Percentiles rank a stretch among this genome's conserved stretches.
Evolutionary conservation across 495 filamentous ascomycete genomes (phyloP).

Genomic region (Margaritispora aquatica): DNA sequence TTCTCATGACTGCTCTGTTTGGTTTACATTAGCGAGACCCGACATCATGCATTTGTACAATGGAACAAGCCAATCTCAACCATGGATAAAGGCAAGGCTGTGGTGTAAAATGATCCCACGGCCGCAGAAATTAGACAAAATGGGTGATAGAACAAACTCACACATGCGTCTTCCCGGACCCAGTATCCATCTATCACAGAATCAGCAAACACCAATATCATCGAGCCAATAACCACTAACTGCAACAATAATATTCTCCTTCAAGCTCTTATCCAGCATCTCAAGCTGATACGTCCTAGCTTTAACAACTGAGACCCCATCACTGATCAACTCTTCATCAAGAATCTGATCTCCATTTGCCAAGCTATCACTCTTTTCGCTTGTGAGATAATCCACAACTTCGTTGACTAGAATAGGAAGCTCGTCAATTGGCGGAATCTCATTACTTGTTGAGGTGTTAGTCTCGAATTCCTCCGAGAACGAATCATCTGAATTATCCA

Average conservation of each 20-base stretch:
- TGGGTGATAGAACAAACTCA: conserved; percentile 44
- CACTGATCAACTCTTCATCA: neutral
- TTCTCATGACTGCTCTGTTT: conserved; percentile 71
- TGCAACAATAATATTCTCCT: conserved; percentile 75
- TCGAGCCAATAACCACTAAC: conserved; percentile 37
- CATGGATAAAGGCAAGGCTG: too few relatives aligned
- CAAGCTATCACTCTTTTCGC: neutral
- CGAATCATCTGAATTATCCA: conserved; percentile 1
- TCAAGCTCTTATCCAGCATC: conserved; percentile 81
- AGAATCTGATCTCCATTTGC: neutral
- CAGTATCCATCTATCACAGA: conserved; percentile 75
- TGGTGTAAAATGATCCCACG: too few relatives aligned
- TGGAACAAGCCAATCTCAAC: too few relatives aligned
- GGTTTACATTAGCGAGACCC: too few relatives aligned
- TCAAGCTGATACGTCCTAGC: conserved; percentile 79
- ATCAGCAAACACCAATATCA: neutral
- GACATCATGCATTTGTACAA: too few relatives aligned
- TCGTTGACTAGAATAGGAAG: neutral
- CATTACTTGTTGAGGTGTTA: neutral
- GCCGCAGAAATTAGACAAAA: too few relatives aligned
- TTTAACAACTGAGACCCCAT: conserved; percentile 10
- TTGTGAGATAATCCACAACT: conserved; percentile 10
- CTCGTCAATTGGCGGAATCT: neutral
- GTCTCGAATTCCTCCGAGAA: neutral
- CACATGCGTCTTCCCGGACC: conserved; percentile 90